A percentile compares a stretch with the other conserved stretches of the same genome.
phyloP scores from a whole-genome alignment of 2,329 filamentous ascomycete species.

The Penicillium sp. region DNA sequence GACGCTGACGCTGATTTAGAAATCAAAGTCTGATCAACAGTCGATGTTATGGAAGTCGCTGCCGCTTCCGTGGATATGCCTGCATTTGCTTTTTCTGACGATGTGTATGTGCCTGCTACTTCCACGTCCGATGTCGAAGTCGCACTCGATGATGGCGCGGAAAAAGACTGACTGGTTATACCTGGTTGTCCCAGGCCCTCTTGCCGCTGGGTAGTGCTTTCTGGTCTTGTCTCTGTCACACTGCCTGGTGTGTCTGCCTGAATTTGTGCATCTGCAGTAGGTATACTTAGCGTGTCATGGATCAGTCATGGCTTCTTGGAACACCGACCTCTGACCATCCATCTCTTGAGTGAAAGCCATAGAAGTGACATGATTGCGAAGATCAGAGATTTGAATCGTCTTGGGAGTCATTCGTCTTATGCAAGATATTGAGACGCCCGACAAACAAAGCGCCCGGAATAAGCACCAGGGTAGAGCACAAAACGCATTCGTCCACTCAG shows the following conservation, averaged over 20 bases:
- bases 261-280: background rate
- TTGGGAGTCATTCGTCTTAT: background rate
- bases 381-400: background rate
- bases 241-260: background rate
- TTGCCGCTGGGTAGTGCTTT: background rate
- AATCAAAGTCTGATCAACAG: background rate
- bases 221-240: background rate
- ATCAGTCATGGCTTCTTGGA: background rate
- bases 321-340: background rate
- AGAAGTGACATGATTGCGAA: background rate
- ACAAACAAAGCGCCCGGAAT: background rate
- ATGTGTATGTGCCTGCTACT: background rate
- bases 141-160: background rate
- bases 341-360: background rate
- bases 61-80: background rate
- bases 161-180: background rate
- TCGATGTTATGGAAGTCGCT: background rate
- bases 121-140: background rate
- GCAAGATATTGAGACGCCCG: background rate
- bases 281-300: background rate
- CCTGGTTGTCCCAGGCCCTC: background rate
- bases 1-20: background rate
- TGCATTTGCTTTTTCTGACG: background rate
- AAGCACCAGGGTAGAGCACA: too few species aligned
- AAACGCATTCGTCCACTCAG: background rate